Base-by-base conservation (phyloP, 192 early-diverging fungal genomes). In the Backusella tuberculispora region DNA sequence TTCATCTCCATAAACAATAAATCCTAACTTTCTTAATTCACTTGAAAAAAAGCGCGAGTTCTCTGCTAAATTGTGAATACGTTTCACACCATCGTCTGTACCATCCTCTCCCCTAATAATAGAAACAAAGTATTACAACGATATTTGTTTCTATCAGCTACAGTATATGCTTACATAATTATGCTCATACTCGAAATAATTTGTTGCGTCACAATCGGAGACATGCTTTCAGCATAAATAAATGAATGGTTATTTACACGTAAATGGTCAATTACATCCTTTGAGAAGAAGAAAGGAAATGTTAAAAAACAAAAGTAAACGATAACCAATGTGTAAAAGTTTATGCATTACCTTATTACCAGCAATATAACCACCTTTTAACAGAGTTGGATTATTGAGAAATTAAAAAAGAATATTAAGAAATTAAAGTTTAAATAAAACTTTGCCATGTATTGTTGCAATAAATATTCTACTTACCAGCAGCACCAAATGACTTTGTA, bases 401-500 rank as follows among this genome's bases (percentile, higher is more conserved):
- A 48, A 17, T 17, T 6, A 48, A 15, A 48, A 48, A 19, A 34
- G 29, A 34, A 34, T 34, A 19, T 43, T 9, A 43, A 43, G 10
- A 43, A 43, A 43, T 9, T 9, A 43, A 43, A 43, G 10, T 9
- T 9, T 9, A 43, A 43, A 43, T 9, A 5, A 4, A 1, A 43
- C 0, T 6, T 43, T 5, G 5, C 2, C 29, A 34, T 34, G 29
- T 34, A 34, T 34, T 34, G 2, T 34, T 4, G 90, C 93, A 56
- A 92, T 90, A 79, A 34, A 34, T 34, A 34, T 97, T 94, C 80
- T 97, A 97, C 26, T 94, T 96, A 75, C 95, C 96, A n/a, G 96
- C 94, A 50, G 93, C 92, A 65, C 95, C 96, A 88, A 97, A 96
- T 48, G 90, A 92, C 82, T 97, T 96, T 37, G 95, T 96, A 71